phyloP scores from a whole-genome alignment of 768 basidiomycete species.

The Trametes maxima region DNA sequence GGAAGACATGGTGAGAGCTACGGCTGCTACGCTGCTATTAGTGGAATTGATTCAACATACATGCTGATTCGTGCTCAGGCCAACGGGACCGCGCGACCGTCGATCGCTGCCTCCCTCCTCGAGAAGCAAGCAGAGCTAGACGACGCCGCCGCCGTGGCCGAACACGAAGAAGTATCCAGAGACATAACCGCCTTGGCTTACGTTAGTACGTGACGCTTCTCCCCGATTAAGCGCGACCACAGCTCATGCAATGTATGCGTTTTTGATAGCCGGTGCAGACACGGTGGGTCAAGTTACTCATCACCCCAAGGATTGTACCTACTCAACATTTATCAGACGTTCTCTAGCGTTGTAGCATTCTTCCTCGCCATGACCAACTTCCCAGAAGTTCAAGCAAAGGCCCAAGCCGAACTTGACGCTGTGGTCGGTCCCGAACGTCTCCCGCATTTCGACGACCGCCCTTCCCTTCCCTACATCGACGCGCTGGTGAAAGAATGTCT shows the following conservation, averaged over 20 bases:
- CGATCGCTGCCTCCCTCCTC: not conserved
- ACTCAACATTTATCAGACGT: constrained; percentile 20
- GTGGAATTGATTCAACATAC: too few relatives aligned
- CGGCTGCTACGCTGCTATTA: too few relatives aligned
- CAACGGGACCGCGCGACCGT: constrained; percentile 5
- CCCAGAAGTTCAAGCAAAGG: constrained; percentile 30
- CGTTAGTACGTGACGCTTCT: not conserved
- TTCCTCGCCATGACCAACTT: constrained; percentile 35
- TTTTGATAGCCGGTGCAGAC: constrained; percentile 49
- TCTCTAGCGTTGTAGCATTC: constrained; percentile 30
- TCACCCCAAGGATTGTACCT: not conserved
- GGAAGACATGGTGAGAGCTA: not conserved
- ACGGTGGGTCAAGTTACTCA: constrained; percentile 44
- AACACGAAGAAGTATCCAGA: not conserved
- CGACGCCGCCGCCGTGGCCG: not conserved
- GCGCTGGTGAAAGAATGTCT: constrained; percentile 31
- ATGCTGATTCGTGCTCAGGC: not conserved
- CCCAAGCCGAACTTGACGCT: constrained; percentile 33
- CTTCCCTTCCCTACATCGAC: constrained; percentile 28
- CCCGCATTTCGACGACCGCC: constrained; percentile 28
- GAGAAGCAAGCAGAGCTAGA: not conserved
- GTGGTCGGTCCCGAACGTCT: constrained; percentile 32
- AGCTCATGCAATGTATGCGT: not conserved
- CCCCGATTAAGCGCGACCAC: too few relatives aligned
- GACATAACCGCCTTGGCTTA: constrained; percentile 2